A percentile compares a stretch with the other conserved stretches of the same genome.
These are phyloP conservation scores for Pleurotus citrinopileatus DNA, from an alignment of 768 basidiomycete genomes.

Conservation along the genomic window DNA sequence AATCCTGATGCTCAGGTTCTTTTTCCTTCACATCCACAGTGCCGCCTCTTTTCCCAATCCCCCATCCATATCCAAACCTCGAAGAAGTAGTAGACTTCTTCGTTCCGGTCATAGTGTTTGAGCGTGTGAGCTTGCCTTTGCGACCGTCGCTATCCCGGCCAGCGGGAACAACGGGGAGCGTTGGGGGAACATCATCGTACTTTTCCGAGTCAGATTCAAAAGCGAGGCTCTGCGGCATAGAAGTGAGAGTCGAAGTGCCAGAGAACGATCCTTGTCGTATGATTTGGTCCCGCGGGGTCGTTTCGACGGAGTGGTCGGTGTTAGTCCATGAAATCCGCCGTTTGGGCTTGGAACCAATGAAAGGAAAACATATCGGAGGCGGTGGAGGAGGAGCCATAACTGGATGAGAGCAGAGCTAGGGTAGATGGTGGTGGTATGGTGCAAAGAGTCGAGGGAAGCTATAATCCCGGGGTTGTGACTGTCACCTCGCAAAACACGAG, in stretches of 20 bases:
- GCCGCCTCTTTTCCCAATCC: slow-evolving; percentile 49
- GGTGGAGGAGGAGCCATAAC: slow-evolving; percentile 52
- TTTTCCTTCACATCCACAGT: slow-evolving; percentile 34
- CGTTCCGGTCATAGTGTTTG: slow-evolving; percentile 56
- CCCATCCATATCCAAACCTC: slow-evolving; percentile 75
- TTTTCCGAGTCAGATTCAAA: slow-evolving; percentile 62
- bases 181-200: slow-evolving; percentile 46
- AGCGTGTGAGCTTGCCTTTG: slow-evolving; percentile 38
- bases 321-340: slow-evolving; percentile 46
- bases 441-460: slow-evolving; percentile 17
- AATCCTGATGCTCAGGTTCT: slow-evolving; percentile 21
- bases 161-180: slow-evolving; percentile 27
- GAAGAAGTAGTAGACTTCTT: slow-evolving; percentile 46
- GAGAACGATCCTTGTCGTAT: slow-evolving; percentile 43
- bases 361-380: slow-evolving; percentile 62
- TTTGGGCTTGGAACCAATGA: slow-evolving; percentile 46
- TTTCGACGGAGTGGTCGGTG: slow-evolving; percentile 12
- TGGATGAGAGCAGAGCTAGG: slow-evolving; percentile 22
- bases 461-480: too few relatives aligned
- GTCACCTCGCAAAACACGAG: slow-evolving; percentile 16
- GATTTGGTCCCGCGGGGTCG: slow-evolving; percentile 26
- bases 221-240: slow-evolving; percentile 44
- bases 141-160: slow-evolving; percentile 33
- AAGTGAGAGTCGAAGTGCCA: slow-evolving; percentile 38
- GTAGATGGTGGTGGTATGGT: slow-evolving; percentile 13